Evolutionary conservation across 2,329 filamentous ascomycete genomes (phyloP).

Genomic region (Coleophoma cylindrospora): DNA sequence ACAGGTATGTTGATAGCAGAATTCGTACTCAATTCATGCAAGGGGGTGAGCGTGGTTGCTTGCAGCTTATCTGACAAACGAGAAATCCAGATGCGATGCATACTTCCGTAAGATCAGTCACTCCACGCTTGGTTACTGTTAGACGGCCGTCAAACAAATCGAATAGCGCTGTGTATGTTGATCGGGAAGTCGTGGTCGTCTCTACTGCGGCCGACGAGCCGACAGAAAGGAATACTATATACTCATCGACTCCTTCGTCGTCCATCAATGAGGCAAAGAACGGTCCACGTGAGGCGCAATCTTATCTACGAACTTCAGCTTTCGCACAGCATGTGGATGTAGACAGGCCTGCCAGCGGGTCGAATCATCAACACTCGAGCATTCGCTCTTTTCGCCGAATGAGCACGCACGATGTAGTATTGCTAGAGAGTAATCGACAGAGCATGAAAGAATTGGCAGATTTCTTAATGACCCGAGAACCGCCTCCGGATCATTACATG

Average conservation of each 20-base stretch:
- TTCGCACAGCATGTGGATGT: too few species aligned
- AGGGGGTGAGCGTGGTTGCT: too few species aligned
- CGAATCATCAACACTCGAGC: not conserved
- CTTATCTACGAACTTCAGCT: too few species aligned
- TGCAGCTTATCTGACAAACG: not conserved
- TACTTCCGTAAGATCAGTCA: conserved; percentile 10
- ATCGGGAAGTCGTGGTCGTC: conserved; percentile 8
- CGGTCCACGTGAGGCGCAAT: too few species aligned
- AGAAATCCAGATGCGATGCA: conserved; percentile 8
- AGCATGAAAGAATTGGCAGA: conserved; percentile 33
- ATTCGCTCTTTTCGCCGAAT: not conserved
- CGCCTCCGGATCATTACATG: conserved; percentile 46
- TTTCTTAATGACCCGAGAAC: conserved; percentile 44
- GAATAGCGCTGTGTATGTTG: conserved; percentile 10
- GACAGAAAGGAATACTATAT: not conserved
- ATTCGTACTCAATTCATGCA: too few species aligned
- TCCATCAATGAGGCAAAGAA: not conserved
- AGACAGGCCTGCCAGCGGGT: too few species aligned
- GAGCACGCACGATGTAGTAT: not conserved
- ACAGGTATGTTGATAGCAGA: too few species aligned
- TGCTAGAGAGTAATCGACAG: conserved; percentile 13
- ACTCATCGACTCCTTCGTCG: conserved; percentile 2
- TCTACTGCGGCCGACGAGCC: conserved; percentile 3
- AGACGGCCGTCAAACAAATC: not conserved
- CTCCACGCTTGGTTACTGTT: conserved; percentile 3